phyloP scores from a whole-genome alignment of 208 protist species.

The Sergeia podlipaevii region DNA sequence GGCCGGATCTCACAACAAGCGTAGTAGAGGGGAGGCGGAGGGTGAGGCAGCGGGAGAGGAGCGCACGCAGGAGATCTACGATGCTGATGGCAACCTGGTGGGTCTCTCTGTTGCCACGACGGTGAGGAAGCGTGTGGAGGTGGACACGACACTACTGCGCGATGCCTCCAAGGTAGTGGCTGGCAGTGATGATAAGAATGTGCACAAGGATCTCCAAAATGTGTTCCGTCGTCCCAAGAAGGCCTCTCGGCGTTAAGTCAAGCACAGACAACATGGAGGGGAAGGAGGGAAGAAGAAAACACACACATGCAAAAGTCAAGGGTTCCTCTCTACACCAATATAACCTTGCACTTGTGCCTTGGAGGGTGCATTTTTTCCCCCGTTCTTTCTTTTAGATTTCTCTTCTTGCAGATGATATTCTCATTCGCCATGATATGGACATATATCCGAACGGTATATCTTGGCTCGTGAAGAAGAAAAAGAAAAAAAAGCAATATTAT shows the following conservation, averaged over 20 bases:
- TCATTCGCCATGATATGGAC: too few relatives aligned
- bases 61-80: constrained; percentile 47
- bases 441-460: too few relatives aligned
- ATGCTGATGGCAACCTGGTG: constrained; percentile 63
- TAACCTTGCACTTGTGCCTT: too few relatives aligned
- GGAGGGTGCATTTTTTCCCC: too few relatives aligned
- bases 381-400: neutral
- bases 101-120: constrained; percentile 68
- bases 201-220: constrained; percentile 54
- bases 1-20: neutral
- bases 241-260: constrained; percentile 9
- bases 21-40: constrained; percentile 1
- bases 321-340: too few relatives aligned
- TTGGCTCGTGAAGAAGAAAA: too few relatives aligned
- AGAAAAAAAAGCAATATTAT: too few relatives aligned
- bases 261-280: neutral
- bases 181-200: constrained; percentile 17
- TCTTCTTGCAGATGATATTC: too few relatives aligned
- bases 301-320: neutral
- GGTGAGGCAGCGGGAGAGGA: constrained; percentile 32
- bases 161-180: constrained; percentile 48
- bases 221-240: constrained; percentile 75
- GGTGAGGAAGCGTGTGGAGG: constrained; percentile 37
- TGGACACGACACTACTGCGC: constrained; percentile 70
- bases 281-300: neutral